Percentiles rank a stretch among this genome's conserved stretches.
Conservation (phyloP, 768 basidiomycete genomes). For the Sistotremastrum suecicum region DNA sequence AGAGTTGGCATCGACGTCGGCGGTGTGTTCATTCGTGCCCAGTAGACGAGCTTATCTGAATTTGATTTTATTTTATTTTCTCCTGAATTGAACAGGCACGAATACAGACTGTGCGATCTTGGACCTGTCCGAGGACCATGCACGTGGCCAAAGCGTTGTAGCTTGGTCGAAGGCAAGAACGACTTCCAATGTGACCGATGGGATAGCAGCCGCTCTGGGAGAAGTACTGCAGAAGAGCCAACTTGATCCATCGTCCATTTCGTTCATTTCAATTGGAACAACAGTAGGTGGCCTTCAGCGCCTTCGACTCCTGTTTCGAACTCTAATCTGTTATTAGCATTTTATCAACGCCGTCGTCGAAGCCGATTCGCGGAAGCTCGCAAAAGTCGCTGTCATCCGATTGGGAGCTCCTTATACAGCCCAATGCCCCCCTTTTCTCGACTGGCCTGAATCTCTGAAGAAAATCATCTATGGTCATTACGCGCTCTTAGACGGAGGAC, state of each 20-base stretch:
- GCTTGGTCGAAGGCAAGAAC: conserved; percentile 35
- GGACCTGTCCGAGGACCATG: conserved; percentile 12
- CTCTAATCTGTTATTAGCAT: conserved; percentile 17
- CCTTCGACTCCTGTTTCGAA: conserved; percentile 4
- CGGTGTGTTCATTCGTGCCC: too few species aligned
- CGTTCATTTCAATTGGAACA: conserved; percentile 46
- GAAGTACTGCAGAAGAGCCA: conserved; percentile 26
- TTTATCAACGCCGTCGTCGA: conserved; percentile 52
- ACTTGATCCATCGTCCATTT: conserved; percentile 23
- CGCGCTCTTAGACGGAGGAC: conserved; percentile 25
- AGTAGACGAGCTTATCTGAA: too few species aligned
- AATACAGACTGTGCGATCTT: conserved; percentile 29
- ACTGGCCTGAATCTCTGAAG: conserved; percentile 28
- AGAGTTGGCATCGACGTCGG: too few species aligned
- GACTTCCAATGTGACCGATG: conserved; percentile 40
- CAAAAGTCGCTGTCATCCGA: conserved; percentile 49
- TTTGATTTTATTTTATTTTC: too few species aligned
- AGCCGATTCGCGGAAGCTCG: conserved; percentile 34
- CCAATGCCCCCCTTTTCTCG: conserved; percentile 43
- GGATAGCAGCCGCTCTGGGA: conserved; percentile 39
- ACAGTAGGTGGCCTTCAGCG: conserved; percentile 24
- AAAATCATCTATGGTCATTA: conserved; percentile 19
- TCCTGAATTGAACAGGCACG: conserved; percentile 11
- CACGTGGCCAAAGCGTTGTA: conserved; percentile 3
- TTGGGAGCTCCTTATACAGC: conserved; percentile 45